Base-by-base conservation (phyloP, 306 rosid species). In the Rosa persica region DNA sequence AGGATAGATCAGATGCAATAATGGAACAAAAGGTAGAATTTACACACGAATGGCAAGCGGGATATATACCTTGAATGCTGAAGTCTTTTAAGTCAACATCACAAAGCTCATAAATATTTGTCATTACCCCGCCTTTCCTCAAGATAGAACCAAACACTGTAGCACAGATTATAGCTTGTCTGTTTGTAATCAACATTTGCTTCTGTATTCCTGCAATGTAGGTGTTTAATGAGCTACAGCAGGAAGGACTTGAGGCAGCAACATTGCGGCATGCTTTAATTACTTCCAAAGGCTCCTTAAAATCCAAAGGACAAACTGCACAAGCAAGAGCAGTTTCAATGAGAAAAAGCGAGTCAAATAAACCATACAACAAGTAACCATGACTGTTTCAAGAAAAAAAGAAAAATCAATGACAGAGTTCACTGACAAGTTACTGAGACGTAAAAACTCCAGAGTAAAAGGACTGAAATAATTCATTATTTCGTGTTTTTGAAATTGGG, bases 61-160 rank as follows among this genome's bases (percentile, higher is more conserved):
- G 71, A 76, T 74, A 72, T 40, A 60, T 81, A 95, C 99, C 92
- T 93, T 90, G 99, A 79, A 95, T 83, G 86, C 99, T 95, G 85
- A 95, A 95, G 86, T 95, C 99, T 91, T 95, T 95, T 89, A 95
- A 89, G 81, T 95, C 99, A 39, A 95, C 91, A 47, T 95, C 98
- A 80, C 99, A 95, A 75, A 95, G 99, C 86, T 91, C 87, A 79
- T 89, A 95, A 80, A 95, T 83, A 89, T 95, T 89, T 54, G 91
- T 84, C 87, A 89, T 79, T 22, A 95, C 91, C 82, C 99, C 98
- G 46, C 94, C 94, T 83, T 92, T 91, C 48, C 98, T 90, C 70
- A 95, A 90, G 89, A 87, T 84, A 77, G 99, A 91, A 51, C 99
- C 99, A 76, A 95, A 95, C 80, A 91, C 85, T 43, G 97, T 87